Conservation (phyloP, 176 grass and related monocot genomes). For the Oryza officinalis region DNA sequence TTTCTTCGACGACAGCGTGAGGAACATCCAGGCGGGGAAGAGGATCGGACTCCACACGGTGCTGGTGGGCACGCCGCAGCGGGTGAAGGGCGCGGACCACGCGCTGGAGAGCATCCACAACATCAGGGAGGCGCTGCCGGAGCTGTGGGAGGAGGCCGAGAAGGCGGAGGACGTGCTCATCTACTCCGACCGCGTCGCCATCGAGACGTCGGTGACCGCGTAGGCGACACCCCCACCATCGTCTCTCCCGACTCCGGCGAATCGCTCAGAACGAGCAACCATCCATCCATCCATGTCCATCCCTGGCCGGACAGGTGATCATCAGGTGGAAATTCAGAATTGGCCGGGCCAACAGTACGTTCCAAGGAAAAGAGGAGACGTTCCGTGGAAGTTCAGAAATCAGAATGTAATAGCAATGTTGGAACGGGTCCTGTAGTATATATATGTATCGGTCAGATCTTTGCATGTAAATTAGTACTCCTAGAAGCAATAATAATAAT, state of each 20-base stretch:
- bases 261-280: constrained; percentile 5
- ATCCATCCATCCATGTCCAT: not conserved
- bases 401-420: constrained; percentile 31
- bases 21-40: constrained; percentile 90
- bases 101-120: constrained; percentile 94
- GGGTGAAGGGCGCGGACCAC: constrained; percentile 77
- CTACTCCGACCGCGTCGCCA: constrained; percentile 62
- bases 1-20: constrained; percentile 96
- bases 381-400: not conserved
- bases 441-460: constrained; percentile 30
- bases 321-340: constrained; percentile 34
- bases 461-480: constrained; percentile 53
- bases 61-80: constrained; percentile 79
- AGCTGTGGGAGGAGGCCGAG: constrained; percentile 86
- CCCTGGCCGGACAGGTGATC: constrained; percentile 27
- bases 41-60: constrained; percentile 84
- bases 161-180: constrained; percentile 67
- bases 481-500: not conserved
- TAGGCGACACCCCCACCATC: constrained; percentile 19
- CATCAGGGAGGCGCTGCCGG: constrained; percentile 84
- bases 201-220: constrained; percentile 89
- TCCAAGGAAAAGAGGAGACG: constrained; percentile 16
- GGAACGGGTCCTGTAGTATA: constrained; percentile 31
- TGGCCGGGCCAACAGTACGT: constrained; percentile 4
- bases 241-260: constrained; percentile 1